Base-by-base conservation (phyloP, 179 eudicot genomes). In the Silene vulgaris region DNA sequence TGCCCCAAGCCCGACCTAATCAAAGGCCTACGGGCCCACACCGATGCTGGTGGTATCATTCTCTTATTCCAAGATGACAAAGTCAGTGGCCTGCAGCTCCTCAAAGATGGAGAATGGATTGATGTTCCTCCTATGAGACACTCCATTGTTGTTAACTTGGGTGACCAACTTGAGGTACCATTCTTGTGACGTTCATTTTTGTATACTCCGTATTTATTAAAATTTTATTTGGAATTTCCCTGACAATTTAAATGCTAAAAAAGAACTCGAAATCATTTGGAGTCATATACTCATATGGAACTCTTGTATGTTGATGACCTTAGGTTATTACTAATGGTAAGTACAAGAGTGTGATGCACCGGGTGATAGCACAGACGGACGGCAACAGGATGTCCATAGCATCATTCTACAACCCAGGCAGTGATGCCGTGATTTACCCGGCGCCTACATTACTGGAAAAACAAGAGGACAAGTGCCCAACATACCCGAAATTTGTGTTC, bases 91-190 rank as follows among this genome's bases (percentile, higher is more conserved):
- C 85, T 90, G 64, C 97, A 91, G 69, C 89, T 91, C 62, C 90
- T 90, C 62, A 90, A 91, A 80, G 92, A 88, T 54, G 92, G 79
- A 13, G 80, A 84, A 29, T 91, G 97, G 97, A 73, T 90, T 76
- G 92, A 90, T 70, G 97, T 91, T 54, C 94, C 97, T 0, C 97
- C 97, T 4, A 86, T 90, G 87, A 86, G 75, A 68, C 94, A 91
- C 80, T 90, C 97, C 71, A 91, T 91, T 71, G 94, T 90, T 17
- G 82, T 90, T 83, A 91, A 91, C 80, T 85, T 90, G 52, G 97
- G 97, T n/a, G 97, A 90, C 83, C 97, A 91, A 77, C 85, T 91
- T 50, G 97, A 91, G 97, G 97, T 90, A 75, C 29, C 11, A 14
- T 56, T 14, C 26, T 59, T 40, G 16, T 28, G 29, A 40, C 45